Evolutionary conservation across 805 yeast species (phyloP).

Genomic region (Maudiozyma saulgeensis): DNA sequence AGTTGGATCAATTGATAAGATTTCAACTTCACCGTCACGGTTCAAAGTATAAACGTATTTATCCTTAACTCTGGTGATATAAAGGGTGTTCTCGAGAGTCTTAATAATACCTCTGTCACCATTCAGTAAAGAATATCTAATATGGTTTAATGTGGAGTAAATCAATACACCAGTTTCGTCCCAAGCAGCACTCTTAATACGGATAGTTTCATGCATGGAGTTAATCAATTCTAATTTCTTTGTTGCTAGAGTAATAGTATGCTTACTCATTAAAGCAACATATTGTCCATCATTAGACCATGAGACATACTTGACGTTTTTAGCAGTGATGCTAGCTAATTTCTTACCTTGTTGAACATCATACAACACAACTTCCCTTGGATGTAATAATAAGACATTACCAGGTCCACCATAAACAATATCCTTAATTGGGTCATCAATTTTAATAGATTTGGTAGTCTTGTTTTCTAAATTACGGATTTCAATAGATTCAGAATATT

Average conservation of each 20-base stretch:
- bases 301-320: conserved; percentile 75
- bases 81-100: conserved; percentile 81
- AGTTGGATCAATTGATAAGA: conserved; percentile 79
- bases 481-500: conserved; percentile 55
- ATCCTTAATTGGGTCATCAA: conserved; percentile 60
- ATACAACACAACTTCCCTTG: conserved; percentile 63
- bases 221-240: conserved; percentile 68
- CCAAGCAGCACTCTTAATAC: conserved; percentile 97
- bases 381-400: conserved; percentile 63
- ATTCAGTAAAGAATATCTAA: conserved; percentile 83
- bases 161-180: conserved; percentile 86
- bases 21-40: conserved; percentile 78
- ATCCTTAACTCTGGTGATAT: conserved; percentile 64
- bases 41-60: conserved; percentile 69
- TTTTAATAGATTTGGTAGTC: conserved; percentile 68
- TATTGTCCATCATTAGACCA: conserved; percentile 87
- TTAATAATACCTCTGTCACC: conserved; percentile 94
- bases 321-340: conserved; percentile 55
- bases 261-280: conserved; percentile 83
- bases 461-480: conserved; percentile 77
- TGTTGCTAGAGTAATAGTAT: conserved; percentile 80
- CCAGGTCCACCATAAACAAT: conserved; percentile 78
- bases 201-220: conserved; percentile 89
- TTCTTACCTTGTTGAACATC: conserved; percentile 90
- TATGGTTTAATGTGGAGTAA: conserved; percentile 90